Evolutionary conservation across 495 filamentous ascomycete genomes (phyloP), one percentile per base, ranked within the genome.

Genomic region (Trichocladium uniseriatum): DNA sequence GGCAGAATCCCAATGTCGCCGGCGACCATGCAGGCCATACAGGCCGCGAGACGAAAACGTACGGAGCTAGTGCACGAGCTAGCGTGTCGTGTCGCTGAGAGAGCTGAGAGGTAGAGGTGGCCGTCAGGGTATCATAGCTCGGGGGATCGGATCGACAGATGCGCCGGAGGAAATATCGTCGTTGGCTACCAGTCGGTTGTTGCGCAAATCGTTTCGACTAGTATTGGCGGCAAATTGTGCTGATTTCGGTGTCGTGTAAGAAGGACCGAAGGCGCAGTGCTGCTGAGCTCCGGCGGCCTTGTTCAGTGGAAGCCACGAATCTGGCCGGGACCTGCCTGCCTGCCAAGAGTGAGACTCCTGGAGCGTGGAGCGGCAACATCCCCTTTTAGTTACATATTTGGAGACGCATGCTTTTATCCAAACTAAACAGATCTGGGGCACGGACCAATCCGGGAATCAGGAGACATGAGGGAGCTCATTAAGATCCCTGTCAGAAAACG

Each of bases 81-180:
- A 29, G 10, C 3, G 34, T 37, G 37, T 14, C 35, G 28, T 15
- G 50, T n/a, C n/a, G n/a, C n/a, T n/a, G n/a, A n/a, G n/a, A n/a
- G n/a, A n/a, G n/a, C n/a, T n/a, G n/a, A n/a, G n/a, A n/a, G n/a
- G n/a, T 15, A 29, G 22, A 45, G 38, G 43, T 45, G 18, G 39
- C 38, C 42, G 41, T 65, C 54, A 68, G 55, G 62, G 56, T 62
- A 64, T 66, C 63, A 66, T 68, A 48, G 48, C 61, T 44, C 28
- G 38, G 39, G 28, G 20, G 5, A 2, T 28, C 31, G 6, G 22
- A 27, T 3, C 15, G 11, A 52, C 49, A 21, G 28, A 51, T 39
- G 43, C 38, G 34, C 24, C 31, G 44, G 44, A 29, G 32, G 28
- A 24, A 27, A 27, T 27, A 27, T 27, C n/a, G n/a, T n/a, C n/a